phyloP scores from a whole-genome alignment of 768 basidiomycete genomes.

The Rhodotorula babjevae region DNA sequence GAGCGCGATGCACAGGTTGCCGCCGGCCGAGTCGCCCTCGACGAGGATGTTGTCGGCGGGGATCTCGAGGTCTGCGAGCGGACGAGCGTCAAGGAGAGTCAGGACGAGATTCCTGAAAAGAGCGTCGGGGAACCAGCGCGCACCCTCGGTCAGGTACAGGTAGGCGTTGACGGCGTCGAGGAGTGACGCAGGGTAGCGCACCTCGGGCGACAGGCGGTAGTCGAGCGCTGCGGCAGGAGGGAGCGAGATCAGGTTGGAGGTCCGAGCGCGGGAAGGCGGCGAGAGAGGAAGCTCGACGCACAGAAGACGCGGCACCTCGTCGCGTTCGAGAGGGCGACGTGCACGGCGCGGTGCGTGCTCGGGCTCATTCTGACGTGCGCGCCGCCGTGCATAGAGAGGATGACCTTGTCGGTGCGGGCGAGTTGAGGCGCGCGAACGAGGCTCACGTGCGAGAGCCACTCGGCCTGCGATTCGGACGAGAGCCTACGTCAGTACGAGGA shows the following conservation, averaged over 20 bases:
- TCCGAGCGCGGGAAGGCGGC: background rate
- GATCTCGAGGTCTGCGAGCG: conserved; percentile 14
- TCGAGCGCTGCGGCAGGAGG: conserved; percentile 56
- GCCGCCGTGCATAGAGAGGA: conserved; percentile 87
- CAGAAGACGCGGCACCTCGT: conserved; percentile 74
- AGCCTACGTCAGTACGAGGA: background rate
- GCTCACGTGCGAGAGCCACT: conserved; percentile 49
- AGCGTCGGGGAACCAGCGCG: conserved; percentile 58
- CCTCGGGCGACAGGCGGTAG: conserved; percentile 91
- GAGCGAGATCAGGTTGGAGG: background rate
- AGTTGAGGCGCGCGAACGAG: conserved; percentile 42
- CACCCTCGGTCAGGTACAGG: conserved; percentile 74
- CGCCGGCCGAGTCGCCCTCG: conserved; percentile 86
- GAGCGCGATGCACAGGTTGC: conserved; percentile 73
- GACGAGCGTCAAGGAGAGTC: too few relatives aligned
- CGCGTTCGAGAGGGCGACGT: conserved; percentile 80
- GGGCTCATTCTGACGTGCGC: conserved; percentile 87
- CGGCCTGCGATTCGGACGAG: conserved; percentile 57
- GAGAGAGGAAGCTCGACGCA: background rate
- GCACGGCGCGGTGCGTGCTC: conserved; percentile 76
- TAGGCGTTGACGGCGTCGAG: conserved; percentile 81
- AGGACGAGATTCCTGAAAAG: too few relatives aligned
- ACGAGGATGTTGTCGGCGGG: conserved; percentile 66
- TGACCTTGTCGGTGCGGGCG: conserved; percentile 61
- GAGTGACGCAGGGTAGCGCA: conserved; percentile 78